Evolutionary conservation across 495 filamentous ascomycete genomes (phyloP), one percentile per base, ranked within the genome.

Genomic region (Hyaloscypha hepaticicola): DNA sequence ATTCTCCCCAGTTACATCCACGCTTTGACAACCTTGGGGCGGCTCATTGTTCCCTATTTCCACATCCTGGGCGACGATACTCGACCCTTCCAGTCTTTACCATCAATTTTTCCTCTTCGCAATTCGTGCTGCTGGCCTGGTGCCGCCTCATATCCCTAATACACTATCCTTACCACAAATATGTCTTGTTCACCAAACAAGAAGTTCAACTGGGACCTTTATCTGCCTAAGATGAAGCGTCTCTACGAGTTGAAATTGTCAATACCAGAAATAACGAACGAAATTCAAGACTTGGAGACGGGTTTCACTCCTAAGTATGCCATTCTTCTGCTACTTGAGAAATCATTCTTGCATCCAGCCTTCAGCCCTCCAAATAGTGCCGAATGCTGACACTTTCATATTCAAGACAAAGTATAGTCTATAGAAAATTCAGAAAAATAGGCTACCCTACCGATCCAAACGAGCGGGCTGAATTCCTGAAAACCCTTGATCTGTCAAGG

Each of bases 271-370:
- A 65, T 65, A 19, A 24, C 26, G 12, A 21, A 28, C 19, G 24
- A 8, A 25, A 60, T 60, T 55, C 63, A 65, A 41, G 21, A 55
- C 12, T 22, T 51, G 50, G 21, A 22, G 12, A 22, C 55, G 6
- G 55, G 63, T 14, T 65, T 65, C 52, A 65, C 63, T 9, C 63
- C 61, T n/a, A 21, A 14, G 61, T 63, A 57, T 41, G 56, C 27
- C 27, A 31, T 51, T 6, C 27, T 61, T 27, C 5, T 28, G 31
- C 19, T 28, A 12, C 9, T 33, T 53, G 16, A 16, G 19, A 19
- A 45, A 53, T 24, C 22, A 27, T 1, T 19, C 21, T 26, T 33
- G 16, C 28, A 3, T 52, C n/a, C 28, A 24, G n/a, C n/a, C n/a
- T n/a, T n/a, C n/a, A n/a, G n/a, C n/a, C n/a, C n/a, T n/a, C n/a